Evolutionary conservation across 257 asterid species (phyloP), one percentile per base, ranked within the genome.

Genomic region (Ophiorrhiza pumila): DNA sequence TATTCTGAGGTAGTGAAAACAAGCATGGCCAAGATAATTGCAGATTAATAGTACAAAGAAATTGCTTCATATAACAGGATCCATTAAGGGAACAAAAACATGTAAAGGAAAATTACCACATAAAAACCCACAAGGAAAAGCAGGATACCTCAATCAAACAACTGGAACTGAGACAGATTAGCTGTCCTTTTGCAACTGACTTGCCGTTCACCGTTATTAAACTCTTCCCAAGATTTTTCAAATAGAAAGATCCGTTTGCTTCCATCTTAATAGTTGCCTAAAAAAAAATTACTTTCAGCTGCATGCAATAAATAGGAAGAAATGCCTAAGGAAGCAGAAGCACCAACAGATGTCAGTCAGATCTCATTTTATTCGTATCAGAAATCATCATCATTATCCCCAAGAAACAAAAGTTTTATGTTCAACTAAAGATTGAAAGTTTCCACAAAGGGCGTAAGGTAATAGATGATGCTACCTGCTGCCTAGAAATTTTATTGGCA

Each of bases 261-360:
- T 95, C 96, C 98, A 92, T 87, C 87, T 90, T 92, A 77, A 95
- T 87, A 58, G 85, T 83, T 55, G 98, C 99, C 98, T 92, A 60
- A 42, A 55, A 18, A 46, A 12, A 15, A 53, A n/a, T 60, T 23
- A 32, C 22, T 71, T 20, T 66, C 4, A 65, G 27, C 10, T 12
- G 25, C 53, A n/a, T 23, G 20, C 6, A 20, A 6, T 43, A 20
- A 69, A 42, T 25, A 43, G 52, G 56, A 64, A 65, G 56, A 65
- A 64, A 65, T 32, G 39, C 20, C 35, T 41, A n/a, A 71, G 69
- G 42, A 34, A 15, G 34, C 27, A n/a, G 61, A 63, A 35, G 25
- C n/a, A n/a, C n/a, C n/a, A n/a, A n/a, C 59, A 50, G 37, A 47
- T 37, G 17, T 20, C 57, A 25, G 2, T 7, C 37, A n/a, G 3